phyloP scores from a whole-genome alignment of 257 asterid species.

The Nicotiana tomentosiformis region DNA sequence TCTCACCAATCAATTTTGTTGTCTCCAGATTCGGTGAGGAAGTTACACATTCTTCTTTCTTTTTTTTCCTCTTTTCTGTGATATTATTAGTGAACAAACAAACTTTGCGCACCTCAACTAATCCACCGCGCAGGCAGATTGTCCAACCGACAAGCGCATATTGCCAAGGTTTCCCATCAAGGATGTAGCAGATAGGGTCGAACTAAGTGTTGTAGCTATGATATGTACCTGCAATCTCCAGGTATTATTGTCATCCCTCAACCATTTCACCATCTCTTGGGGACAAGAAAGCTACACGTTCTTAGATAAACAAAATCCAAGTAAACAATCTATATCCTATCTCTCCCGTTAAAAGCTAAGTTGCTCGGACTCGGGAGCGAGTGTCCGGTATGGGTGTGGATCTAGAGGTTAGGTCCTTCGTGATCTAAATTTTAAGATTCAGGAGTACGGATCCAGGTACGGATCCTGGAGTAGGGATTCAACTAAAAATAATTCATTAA shows the following conservation, averaged over 20 bases:
- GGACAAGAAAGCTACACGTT: not conserved
- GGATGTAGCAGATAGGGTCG: too few species aligned
- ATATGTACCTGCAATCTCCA: too few species aligned
- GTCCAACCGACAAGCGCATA: not conserved
- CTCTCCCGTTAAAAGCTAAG: not conserved
- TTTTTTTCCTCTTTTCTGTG: not conserved
- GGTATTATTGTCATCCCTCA: not conserved
- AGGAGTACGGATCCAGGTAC: too few species aligned
- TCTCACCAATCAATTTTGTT: not conserved
- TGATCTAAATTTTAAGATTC: too few species aligned
- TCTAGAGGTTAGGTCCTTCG: too few species aligned
- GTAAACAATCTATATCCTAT: not conserved
- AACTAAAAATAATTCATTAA: too few species aligned
- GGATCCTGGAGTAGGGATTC: too few species aligned
- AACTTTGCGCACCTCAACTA: not conserved
- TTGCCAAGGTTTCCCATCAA: too few species aligned
- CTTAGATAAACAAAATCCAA: not conserved
- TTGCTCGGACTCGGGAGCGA: too few species aligned
- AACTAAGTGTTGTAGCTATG: too few species aligned
- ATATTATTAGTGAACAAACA: not conserved
- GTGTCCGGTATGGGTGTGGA: too few species aligned
- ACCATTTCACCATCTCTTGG: not conserved
- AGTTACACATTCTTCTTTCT: not conserved
- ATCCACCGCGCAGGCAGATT: not conserved
- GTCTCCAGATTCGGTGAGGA: not conserved